Conservation (phyloP, 495 filamentous ascomycete species). For the Cercophora newfieldiana region DNA sequence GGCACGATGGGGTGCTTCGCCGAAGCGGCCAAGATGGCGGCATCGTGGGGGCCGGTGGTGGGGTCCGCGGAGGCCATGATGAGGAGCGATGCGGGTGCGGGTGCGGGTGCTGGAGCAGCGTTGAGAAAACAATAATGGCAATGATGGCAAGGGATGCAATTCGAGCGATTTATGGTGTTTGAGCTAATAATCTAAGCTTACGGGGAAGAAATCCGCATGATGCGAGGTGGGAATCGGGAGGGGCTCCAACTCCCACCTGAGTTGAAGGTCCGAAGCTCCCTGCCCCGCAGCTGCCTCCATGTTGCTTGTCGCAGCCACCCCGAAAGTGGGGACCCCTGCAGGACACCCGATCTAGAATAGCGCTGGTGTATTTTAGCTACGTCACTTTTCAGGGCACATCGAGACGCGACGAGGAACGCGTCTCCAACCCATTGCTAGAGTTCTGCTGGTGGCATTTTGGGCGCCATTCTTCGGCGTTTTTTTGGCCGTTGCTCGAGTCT, state of each 20-base stretch:
- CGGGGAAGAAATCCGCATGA: not conserved
- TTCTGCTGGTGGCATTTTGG: not conserved
- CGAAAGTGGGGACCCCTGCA: not conserved
- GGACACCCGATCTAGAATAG: not conserved
- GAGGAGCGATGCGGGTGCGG: too few relatives aligned
- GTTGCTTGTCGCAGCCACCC: conserved; percentile 2
- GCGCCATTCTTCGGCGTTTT: not conserved
- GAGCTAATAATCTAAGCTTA: not conserved
- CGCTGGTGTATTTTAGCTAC: not conserved
- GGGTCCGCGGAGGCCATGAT: conserved; percentile 1
- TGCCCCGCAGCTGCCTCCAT: conserved; percentile 12
- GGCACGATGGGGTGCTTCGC: conserved; percentile 69
- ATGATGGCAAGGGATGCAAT: not conserved
- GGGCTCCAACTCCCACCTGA: not conserved
- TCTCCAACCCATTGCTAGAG: not conserved
- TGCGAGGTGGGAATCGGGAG: conserved; percentile 3
- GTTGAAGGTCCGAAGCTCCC: conserved; percentile 17
- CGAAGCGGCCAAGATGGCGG: conserved; percentile 58
- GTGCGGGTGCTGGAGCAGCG: conserved; percentile 5
- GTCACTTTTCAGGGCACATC: conserved; percentile 9
- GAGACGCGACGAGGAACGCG: conserved; percentile 6
- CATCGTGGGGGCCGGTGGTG: conserved; percentile 33
- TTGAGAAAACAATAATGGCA: not conserved
- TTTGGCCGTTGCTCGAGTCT: not conserved
- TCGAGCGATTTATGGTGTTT: not conserved